A percentile compares a stretch with the other conserved stretches of the same genome.
Conservation (phyloP, 2,329 filamentous ascomycete species). For the Claviceps maximensis region DNA sequence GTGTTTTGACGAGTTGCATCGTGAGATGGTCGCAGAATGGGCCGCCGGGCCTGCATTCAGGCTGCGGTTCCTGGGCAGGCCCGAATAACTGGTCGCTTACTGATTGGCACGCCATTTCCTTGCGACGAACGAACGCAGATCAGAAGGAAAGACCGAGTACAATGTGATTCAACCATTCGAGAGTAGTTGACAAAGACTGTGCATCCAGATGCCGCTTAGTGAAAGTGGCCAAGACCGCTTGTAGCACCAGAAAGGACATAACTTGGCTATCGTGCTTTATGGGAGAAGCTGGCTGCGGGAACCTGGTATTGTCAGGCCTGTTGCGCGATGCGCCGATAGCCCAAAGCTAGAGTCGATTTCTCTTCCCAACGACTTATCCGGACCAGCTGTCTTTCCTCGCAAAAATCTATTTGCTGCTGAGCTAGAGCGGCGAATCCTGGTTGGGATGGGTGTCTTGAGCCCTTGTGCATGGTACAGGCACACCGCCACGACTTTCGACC, state of each 20-base stretch:
- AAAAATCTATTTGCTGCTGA: not conserved
- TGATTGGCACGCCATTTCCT: not conserved
- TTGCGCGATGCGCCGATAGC: not conserved
- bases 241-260: not conserved
- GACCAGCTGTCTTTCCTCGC: not conserved
- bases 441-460: not conserved
- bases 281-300: not conserved
- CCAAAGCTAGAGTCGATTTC: not conserved
- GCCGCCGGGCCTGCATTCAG: slow-evolving; percentile 4
- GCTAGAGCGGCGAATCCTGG: not conserved
- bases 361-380: not conserved
- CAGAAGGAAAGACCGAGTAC: not conserved
- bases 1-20: slow-evolving; percentile 4
- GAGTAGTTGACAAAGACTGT: not conserved
- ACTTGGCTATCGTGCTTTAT: not conserved
- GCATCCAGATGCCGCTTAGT: not conserved
- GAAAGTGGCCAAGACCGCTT: not conserved
- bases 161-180: not conserved
- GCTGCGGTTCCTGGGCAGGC: slow-evolving; percentile 5
- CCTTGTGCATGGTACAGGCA: slow-evolving; percentile 3
- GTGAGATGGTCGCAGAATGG: slow-evolving; percentile 5
- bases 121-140: not conserved
- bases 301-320: not conserved
- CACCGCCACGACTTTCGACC: slow-evolving; percentile 1
- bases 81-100: not conserved